phyloP scores from a whole-genome alignment of 2,329 filamentous ascomycete genomes.

The Zymoseptoria pseudotritici region DNA sequence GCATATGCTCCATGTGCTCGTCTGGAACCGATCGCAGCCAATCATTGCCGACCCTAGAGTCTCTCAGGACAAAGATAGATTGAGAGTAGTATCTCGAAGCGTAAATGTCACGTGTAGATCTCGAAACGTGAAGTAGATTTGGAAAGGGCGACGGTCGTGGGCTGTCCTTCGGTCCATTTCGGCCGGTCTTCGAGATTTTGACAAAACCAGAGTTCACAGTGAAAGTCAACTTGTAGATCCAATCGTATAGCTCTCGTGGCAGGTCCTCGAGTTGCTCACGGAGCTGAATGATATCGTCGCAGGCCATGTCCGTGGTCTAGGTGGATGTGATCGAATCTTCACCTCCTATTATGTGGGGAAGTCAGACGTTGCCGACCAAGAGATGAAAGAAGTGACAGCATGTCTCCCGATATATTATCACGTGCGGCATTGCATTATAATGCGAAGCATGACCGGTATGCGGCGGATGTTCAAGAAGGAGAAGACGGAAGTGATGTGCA shows the following conservation, averaged over 20 bases:
- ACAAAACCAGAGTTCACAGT: neutral
- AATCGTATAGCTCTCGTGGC: neutral
- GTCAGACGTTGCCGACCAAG: neutral
- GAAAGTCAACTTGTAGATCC: neutral
- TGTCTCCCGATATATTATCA: neutral
- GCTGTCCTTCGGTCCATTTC: neutral
- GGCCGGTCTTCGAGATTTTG: neutral
- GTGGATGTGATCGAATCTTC: neutral
- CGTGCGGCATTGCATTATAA: neutral
- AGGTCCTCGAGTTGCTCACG: neutral
- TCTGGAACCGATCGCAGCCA: neutral
- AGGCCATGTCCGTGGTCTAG: neutral
- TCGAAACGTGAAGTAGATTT: neutral
- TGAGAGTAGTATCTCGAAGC: neutral
- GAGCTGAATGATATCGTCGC: neutral
- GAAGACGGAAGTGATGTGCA: neutral
- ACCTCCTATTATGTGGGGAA: neutral
- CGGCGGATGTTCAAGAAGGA: neutral
- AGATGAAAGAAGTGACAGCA: neutral
- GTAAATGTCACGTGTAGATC: neutral
- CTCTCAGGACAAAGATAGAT: neutral
- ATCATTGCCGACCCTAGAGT: neutral
- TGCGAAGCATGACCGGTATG: neutral
- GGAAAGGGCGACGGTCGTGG: neutral
- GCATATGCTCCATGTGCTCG: neutral